These are phyloP conservation scores for Ophiocordyceps unilateralis DNA, from an alignment of 2,329 filamentous ascomycete species.

Conservation along the genomic window DNA sequence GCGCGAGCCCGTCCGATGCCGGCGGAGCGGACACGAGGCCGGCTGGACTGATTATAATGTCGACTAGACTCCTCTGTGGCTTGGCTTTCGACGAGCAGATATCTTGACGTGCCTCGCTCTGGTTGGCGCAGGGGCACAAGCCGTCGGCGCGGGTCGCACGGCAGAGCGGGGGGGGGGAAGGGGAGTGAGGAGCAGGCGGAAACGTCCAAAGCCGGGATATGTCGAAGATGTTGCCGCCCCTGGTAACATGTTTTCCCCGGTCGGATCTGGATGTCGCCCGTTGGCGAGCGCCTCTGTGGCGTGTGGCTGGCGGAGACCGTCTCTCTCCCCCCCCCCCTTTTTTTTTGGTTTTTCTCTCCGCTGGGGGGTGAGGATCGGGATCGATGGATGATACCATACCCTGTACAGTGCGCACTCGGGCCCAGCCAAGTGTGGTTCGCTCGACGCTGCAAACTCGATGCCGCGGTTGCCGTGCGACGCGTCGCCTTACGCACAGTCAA, in stretches of 20 bases:
- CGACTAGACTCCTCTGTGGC: too few species aligned
- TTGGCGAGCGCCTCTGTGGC: neutral
- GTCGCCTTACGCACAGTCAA: neutral
- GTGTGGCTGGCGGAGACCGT: neutral
- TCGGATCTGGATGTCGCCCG: neutral
- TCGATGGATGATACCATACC: neutral
- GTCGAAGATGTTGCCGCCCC: neutral
- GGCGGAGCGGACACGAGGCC: neutral
- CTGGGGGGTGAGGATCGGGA: neutral
- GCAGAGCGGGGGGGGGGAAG: neutral
- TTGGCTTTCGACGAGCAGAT: too few species aligned
- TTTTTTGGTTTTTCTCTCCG: neutral
- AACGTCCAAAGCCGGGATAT: neutral
- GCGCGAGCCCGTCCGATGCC: constrained; percentile 19
- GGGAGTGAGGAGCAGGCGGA: neutral
- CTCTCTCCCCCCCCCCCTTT: neutral
- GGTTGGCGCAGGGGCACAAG: constrained; percentile 1
- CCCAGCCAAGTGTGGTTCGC: neutral
- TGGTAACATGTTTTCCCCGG: neutral
- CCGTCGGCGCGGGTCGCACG: neutral
- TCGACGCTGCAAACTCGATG: neutral
- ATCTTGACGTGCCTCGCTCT: constrained; percentile 1
- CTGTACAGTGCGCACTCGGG: neutral
- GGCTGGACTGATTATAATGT: neutral
- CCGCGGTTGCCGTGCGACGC: neutral